These are phyloP conservation scores for Xylaria intraflava DNA, from an alignment of 495 filamentous ascomycete species.

Conservation along the genomic window DNA sequence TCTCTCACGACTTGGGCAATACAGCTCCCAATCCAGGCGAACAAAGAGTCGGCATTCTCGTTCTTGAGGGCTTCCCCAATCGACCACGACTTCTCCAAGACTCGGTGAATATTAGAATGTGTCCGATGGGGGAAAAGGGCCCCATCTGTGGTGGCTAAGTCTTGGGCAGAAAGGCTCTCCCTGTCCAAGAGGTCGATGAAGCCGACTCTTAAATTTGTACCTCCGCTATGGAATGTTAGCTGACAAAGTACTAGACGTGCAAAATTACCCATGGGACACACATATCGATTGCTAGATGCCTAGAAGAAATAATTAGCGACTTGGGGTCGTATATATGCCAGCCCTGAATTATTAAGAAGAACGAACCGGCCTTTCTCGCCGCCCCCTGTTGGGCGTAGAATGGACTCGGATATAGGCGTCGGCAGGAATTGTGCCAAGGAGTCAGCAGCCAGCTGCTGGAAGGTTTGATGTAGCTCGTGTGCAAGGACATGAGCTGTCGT, in stretches of 20 bases:
- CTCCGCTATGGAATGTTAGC: conserved; percentile 43
- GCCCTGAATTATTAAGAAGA: background rate
- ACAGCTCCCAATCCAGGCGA: conserved; percentile 71
- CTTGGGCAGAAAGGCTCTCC: conserved; percentile 16
- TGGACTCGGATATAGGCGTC: conserved; percentile 64
- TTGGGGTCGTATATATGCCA: background rate
- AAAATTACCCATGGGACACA: conserved; percentile 21
- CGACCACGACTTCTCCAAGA: conserved; percentile 66
- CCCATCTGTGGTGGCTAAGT: conserved; percentile 4
- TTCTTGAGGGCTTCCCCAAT: conserved; percentile 75
- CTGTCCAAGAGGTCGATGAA: conserved; percentile 64
- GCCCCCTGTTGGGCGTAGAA: conserved; percentile 50
- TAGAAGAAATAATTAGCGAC: conserved; percentile 26
- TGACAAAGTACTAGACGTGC: background rate
- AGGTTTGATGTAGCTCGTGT: conserved; percentile 54
- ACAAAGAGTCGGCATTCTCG: conserved; percentile 66
- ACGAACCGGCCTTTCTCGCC: conserved; percentile 54
- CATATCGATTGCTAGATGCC: conserved; percentile 73
- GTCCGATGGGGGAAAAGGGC: conserved; percentile 6
- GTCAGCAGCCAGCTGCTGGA: conserved; percentile 54
- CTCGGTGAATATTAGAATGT: conserved; percentile 47
- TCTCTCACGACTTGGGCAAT: conserved; percentile 63
- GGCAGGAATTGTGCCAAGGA: conserved; percentile 69
- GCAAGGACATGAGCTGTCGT: conserved; percentile 53
- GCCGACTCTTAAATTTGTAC: conserved; percentile 72